phyloP scores from a whole-genome alignment of 2,329 filamentous ascomycete genomes.

The Epichloe hybrida region DNA sequence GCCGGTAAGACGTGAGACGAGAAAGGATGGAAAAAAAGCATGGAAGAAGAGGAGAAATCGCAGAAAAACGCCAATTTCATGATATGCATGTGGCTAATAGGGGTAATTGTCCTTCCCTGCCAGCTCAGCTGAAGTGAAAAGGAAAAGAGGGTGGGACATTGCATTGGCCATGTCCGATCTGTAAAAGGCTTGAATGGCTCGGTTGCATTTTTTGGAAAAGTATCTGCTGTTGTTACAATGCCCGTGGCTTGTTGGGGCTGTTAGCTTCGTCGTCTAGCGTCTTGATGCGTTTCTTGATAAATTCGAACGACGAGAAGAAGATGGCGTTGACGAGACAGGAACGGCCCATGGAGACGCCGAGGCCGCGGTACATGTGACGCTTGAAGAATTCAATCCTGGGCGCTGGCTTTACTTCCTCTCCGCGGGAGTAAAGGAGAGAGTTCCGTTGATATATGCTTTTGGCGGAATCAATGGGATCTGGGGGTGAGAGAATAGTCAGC shows the following conservation, averaged over 20 bases:
- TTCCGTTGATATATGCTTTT: constrained; percentile 81
- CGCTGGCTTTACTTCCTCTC: constrained; percentile 47
- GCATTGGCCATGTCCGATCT: no score
- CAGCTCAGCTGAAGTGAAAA: background rate
- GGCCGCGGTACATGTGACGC: constrained; percentile 65
- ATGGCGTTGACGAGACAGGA: constrained; percentile 77
- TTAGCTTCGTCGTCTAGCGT: constrained; percentile 25
- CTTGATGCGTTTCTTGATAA: constrained; percentile 58
- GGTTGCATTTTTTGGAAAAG: background rate
- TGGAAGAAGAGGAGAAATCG: background rate
- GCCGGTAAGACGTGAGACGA: background rate
- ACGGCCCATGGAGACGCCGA: constrained; percentile 71
- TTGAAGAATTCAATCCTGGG: constrained; percentile 71
- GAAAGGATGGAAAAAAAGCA: background rate
- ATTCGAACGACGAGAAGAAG: constrained; percentile 81
- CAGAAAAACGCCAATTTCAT: constrained; percentile 5
- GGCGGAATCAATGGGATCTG: constrained; percentile 63
- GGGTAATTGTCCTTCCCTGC: background rate
- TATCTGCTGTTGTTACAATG: constrained; percentile 6
- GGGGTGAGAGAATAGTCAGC: background rate
- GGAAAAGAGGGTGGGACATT: background rate
- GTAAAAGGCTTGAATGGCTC: no score
- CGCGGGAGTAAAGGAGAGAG: constrained; percentile 54
- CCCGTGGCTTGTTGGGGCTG: constrained; percentile 3
- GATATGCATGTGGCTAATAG: constrained; percentile 2